These are phyloP conservation scores for Boletus reticulatus DNA, from an alignment of 768 basidiomycete genomes.

Conservation along the genomic window DNA sequence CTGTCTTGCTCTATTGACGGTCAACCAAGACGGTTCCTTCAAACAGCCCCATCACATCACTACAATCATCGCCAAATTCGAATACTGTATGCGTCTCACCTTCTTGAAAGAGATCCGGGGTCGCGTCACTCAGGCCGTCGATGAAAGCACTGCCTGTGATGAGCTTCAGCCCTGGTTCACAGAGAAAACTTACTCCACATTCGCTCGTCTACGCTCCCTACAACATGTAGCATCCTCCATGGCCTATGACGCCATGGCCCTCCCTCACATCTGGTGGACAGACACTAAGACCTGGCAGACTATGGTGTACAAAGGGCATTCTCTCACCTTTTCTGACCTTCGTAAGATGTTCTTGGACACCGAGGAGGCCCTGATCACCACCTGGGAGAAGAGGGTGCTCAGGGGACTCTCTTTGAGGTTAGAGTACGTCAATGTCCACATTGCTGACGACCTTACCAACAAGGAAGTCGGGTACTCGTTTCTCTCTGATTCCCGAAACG, in stretches of 20 bases:
- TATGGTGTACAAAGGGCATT: not conserved
- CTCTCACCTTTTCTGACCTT: not conserved
- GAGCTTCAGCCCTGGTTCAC: not conserved
- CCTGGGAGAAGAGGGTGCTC: not conserved
- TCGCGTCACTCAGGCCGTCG: not conserved
- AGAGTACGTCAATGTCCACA: not conserved
- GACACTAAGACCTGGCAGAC: not conserved
- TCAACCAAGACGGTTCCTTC: conserved; percentile 11
- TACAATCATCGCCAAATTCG: not conserved
- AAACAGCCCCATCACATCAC: conserved; percentile 12
- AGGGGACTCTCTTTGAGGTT: not conserved
- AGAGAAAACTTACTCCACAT: too few relatives aligned
- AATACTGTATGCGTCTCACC: conserved; percentile 6
- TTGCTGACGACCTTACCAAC: not conserved
- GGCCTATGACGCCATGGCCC: too few relatives aligned
- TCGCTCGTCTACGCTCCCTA: too few relatives aligned
- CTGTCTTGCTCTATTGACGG: not conserved
- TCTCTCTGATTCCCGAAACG: too few relatives aligned
- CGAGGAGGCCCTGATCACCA: not conserved
- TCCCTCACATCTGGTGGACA: too few relatives aligned
- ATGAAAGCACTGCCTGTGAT: not conserved
- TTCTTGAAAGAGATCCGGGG: conserved; percentile 6
- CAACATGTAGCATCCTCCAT: too few relatives aligned
- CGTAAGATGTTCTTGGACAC: not conserved
- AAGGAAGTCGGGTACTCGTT: not conserved